A percentile compares a stretch with the other conserved stretches of the same genome.
Conservation (phyloP, 257 asterid species). For the Nicotiana attenuata region DNA sequence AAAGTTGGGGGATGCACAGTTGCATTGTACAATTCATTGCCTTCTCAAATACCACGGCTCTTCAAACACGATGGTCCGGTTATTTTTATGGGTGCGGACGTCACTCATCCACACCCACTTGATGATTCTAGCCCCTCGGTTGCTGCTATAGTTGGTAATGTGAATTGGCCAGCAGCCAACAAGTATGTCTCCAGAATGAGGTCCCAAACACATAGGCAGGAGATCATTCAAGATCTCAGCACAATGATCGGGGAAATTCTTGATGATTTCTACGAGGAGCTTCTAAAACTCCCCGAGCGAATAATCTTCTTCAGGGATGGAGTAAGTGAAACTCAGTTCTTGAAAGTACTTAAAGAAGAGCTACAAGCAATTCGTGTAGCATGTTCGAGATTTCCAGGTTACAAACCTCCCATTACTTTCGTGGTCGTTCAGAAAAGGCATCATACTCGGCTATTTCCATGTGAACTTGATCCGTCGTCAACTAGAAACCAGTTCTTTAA, state of each 20-base stretch:
- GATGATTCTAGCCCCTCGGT: constrained; percentile 89
- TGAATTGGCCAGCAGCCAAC: constrained; percentile 93
- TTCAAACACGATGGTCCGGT: constrained; percentile 59
- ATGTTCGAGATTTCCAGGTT: constrained; percentile 53
- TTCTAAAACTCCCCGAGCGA: constrained; percentile 50
- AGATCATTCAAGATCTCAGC: constrained; percentile 71
- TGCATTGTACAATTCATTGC: constrained; percentile 64
- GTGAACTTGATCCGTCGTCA: constrained; percentile 29
- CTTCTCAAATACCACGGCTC: constrained; percentile 73
- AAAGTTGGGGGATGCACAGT: constrained; percentile 95
- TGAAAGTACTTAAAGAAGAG: constrained; percentile 60
- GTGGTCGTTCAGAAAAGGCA: constrained; percentile 89
- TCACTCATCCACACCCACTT: constrained; percentile 90
- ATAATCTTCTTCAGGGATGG: constrained; percentile 94
- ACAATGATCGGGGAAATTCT: constrained; percentile 69
- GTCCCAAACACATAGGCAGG: constrained; percentile 86
- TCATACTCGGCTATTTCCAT: constrained; percentile 74
- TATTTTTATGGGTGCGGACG: constrained; percentile 97
- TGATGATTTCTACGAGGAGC: constrained; percentile 56
- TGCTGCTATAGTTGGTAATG: constrained; percentile 93
- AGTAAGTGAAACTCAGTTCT: constrained; percentile 87
- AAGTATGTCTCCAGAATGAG: constrained; percentile 82
- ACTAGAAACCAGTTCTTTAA: constrained; percentile 23
- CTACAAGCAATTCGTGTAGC: constrained; percentile 52
- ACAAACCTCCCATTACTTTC: constrained; percentile 81